These are phyloP conservation scores for Verticillium dahliae DNA, from an alignment of 2,329 filamentous ascomycete genomes.

Conservation along the genomic window DNA sequence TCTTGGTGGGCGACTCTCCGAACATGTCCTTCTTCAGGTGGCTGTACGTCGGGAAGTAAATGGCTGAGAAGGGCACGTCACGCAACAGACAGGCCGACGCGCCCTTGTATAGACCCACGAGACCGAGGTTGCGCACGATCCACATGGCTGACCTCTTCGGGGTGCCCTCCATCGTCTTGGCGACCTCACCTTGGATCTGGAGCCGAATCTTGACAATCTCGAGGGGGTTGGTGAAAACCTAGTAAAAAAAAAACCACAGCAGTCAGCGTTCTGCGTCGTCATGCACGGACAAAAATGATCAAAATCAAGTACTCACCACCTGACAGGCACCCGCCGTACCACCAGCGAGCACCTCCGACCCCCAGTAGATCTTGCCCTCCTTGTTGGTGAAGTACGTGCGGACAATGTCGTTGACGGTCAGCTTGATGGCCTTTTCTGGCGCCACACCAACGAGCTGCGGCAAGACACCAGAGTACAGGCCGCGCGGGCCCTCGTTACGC, in stretches of 20 bases:
- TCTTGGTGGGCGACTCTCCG: constrained; percentile 80
- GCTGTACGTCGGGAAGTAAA: constrained; percentile 96
- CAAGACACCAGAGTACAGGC: constrained; percentile 88
- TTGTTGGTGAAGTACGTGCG: constrained; percentile 69
- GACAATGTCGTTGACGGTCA: constrained; percentile 94
- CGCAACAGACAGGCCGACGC: constrained; percentile 89
- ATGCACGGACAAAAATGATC: background rate
- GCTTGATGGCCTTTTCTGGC: constrained; percentile 99
- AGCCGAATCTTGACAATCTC: constrained; percentile 99
- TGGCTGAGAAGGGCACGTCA: constrained; percentile 95
- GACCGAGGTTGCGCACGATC: constrained; percentile 93
- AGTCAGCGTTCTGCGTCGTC: constrained; percentile 6
- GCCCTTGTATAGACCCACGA: constrained; percentile 94
- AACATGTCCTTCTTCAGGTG: constrained; percentile 93
- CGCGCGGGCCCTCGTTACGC: constrained; percentile 81
- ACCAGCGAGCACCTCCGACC: constrained; percentile 78
- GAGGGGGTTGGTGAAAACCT: constrained; percentile 95
- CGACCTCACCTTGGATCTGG: constrained; percentile 92
- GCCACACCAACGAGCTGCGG: constrained; percentile 95
- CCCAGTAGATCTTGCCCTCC: constrained; percentile 62
- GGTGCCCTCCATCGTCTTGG: constrained; percentile 75
- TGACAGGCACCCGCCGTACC: constrained; percentile 87
- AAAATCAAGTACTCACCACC: constrained; percentile 61
- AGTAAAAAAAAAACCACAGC: background rate
- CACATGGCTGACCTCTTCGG: constrained; percentile 92